Percentiles rank a stretch among this genome's conserved stretches.
Evolutionary conservation across 2,329 filamentous ascomycete species (phyloP).

Genomic region (Talaromyces sp.): DNA sequence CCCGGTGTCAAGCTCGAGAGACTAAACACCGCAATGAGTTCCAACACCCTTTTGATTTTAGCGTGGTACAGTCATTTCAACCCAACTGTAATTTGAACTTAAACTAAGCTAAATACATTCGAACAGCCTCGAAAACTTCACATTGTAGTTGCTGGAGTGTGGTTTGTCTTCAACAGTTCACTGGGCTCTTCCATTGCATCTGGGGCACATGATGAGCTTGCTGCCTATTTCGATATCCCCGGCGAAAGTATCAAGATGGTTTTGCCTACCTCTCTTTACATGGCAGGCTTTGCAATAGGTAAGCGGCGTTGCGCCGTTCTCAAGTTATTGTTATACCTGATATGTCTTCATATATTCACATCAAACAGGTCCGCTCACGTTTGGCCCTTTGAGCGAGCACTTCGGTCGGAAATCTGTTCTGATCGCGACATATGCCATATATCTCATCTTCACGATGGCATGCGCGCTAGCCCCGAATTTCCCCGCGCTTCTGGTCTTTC

Average conservation of each 20-base stretch:
- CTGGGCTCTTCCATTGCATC: constrained; percentile 24
- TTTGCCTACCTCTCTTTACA: constrained; percentile 33
- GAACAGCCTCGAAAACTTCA: constrained; percentile 5
- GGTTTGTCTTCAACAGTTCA: constrained; percentile 22
- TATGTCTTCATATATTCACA: constrained; percentile 24
- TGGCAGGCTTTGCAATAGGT: constrained; percentile 25
- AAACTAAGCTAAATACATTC: background rate
- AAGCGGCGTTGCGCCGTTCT: background rate
- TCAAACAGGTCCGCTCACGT: constrained; percentile 33
- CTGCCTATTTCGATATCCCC: constrained; percentile 15
- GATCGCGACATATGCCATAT: constrained; percentile 50
- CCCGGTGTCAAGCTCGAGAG: background rate
- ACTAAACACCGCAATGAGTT: background rate
- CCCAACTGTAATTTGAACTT: background rate
- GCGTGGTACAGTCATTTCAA: background rate
- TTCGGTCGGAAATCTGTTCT: constrained; percentile 43
- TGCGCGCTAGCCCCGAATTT: constrained; percentile 45
- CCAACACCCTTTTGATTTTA: background rate
- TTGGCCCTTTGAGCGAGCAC: constrained; percentile 43
- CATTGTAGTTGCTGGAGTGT: constrained; percentile 16
- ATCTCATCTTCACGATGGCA: constrained; percentile 40
- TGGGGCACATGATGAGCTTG: constrained; percentile 18
- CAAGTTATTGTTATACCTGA: no score
- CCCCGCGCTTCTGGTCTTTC: constrained; percentile 40
- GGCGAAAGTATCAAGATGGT: constrained; percentile 27